Percentiles rank a stretch among this genome's conserved stretches.
These are phyloP conservation scores for Azolla pinnata DNA, from an alignment of 75 land plant species.

Conservation along the genomic window DNA sequence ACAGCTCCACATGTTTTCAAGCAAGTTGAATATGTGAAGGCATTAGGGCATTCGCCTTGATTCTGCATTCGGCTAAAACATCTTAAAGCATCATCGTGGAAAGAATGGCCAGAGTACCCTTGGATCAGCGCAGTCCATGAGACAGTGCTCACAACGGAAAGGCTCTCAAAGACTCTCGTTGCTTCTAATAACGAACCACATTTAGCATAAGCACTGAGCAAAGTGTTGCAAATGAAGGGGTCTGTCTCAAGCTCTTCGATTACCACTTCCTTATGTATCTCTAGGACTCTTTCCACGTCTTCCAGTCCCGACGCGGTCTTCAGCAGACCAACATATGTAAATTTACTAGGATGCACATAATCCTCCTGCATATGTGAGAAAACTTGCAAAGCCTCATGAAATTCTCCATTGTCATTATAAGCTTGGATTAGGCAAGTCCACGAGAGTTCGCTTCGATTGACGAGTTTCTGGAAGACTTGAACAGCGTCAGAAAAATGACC, in stretches of 20 bases:
- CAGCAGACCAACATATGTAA: background rate
- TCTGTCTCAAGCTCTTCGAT: background rate
- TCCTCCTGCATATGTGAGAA: background rate
- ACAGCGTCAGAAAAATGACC: no score
- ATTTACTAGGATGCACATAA: background rate
- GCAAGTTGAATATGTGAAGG: slow-evolving; percentile 11
- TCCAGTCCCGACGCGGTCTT: no score
- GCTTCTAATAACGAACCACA: slow-evolving; percentile 8
- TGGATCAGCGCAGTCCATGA: slow-evolving; percentile 12
- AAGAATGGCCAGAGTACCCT: slow-evolving; percentile 7
- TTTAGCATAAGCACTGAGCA: slow-evolving; percentile 3
- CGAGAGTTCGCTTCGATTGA: background rate
- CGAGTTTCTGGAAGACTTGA: background rate
- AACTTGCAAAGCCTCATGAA: background rate
- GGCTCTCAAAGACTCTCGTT: slow-evolving; percentile 4
- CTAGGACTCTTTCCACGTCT: no score
- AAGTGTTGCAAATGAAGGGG: background rate
- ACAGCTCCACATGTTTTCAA: background rate
- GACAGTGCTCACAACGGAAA: background rate
- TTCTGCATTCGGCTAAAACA: slow-evolving; percentile 17
- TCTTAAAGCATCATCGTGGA: slow-evolving; percentile 6
- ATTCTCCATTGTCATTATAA: background rate
- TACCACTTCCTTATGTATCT: background rate
- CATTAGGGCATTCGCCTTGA: slow-evolving; percentile 14
- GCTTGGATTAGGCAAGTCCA: background rate